A percentile compares a stretch with the other conserved stretches of the same genome.
Evolutionary conservation across 208 protist species (phyloP).

Genomic region (Acanthamoeba lenticulata): DNA sequence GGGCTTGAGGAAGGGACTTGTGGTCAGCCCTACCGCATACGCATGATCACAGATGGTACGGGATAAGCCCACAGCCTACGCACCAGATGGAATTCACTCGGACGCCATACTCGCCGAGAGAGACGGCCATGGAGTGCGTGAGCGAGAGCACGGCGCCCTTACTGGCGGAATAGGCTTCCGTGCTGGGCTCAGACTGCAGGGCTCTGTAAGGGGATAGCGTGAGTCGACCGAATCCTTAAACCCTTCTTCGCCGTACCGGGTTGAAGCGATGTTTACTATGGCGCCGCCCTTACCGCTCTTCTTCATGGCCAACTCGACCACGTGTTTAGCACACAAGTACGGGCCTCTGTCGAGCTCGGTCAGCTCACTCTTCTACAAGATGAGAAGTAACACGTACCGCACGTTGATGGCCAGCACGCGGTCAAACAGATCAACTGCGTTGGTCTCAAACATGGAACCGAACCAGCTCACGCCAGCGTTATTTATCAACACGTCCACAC

Average conservation of each 20-base stretch:
- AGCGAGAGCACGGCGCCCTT: slow-evolving; percentile 28
- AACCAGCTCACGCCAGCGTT: slow-evolving; percentile 54
- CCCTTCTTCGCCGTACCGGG: too few relatives aligned
- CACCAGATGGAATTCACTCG: slow-evolving; percentile 61
- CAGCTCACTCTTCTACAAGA: not conserved
- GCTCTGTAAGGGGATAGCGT: too few relatives aligned
- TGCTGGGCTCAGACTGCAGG: slow-evolving; percentile 34
- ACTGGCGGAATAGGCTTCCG: slow-evolving; percentile 54
- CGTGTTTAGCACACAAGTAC: slow-evolving; percentile 2
- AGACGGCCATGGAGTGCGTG: slow-evolving; percentile 37
- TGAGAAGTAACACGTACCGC: not conserved
- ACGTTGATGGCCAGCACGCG: slow-evolving; percentile 51
- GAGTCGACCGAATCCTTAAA: too few relatives aligned
- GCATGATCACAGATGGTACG: not conserved
- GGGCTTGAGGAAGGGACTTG: not conserved
- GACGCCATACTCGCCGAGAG: slow-evolving; percentile 23
- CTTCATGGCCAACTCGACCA: not conserved
- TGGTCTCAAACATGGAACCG: slow-evolving; percentile 16
- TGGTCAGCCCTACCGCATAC: not conserved
- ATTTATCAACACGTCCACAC: slow-evolving; percentile 53
- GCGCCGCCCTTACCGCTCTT: slow-evolving; percentile 48
- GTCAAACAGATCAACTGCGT: slow-evolving; percentile 10
- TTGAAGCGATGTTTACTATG: slow-evolving; percentile 60
- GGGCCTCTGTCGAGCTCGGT: not conserved
- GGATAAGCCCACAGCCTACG: not conserved